Base-by-base conservation (phyloP, 306 rosid species). In the Argentina anserina region DNA sequence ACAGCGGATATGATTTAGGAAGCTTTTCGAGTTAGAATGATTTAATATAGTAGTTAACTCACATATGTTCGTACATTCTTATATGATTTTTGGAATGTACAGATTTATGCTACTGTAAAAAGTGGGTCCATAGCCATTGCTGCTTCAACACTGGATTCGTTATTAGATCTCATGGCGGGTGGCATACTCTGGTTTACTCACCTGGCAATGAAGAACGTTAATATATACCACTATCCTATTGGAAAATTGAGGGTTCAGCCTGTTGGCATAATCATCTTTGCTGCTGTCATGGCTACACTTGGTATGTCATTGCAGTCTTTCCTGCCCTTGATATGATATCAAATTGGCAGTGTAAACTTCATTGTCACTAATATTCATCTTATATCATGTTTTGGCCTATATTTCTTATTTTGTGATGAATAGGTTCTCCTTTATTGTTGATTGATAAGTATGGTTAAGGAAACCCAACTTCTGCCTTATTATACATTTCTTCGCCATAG, bases 101-200 rank as follows among this genome's bases (percentile, higher is more conserved):
- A 86, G 90, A 66, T 86, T 1, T 86, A 75, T 73, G 90, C 90
- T n/a, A 86, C 87, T 18, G 61, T 81, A 31, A 79, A 77, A 75
- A 86, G 85, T 81, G 87, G 87, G 36, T 86, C 90, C 26, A 61
- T 86, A 66, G 90, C 90, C 76, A 83, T 86, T 39, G 87, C 90
- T n/a, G 90, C 90, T 20, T 86, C 90, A 20, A 86, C 90, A 40
- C 76, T 86, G 34, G 90, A 86, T 70, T 86, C 90, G 3, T 73
- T 94, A 74, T 85, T 86, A 6, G 87, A 86, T 76, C 84, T 86
- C 60, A 69, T 86, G 87, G 96, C 99, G 29, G 99, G 97, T 73
- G 97, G 96, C 10, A 90, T 94, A 74, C 99, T 94, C 20, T 91
- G 97, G 97, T 94, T 87, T 78, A 88, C 96, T 41, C 99, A 94